Evolutionary conservation across 257 asterid species (phyloP).

Genomic region (Solanum medicagineum): DNA sequence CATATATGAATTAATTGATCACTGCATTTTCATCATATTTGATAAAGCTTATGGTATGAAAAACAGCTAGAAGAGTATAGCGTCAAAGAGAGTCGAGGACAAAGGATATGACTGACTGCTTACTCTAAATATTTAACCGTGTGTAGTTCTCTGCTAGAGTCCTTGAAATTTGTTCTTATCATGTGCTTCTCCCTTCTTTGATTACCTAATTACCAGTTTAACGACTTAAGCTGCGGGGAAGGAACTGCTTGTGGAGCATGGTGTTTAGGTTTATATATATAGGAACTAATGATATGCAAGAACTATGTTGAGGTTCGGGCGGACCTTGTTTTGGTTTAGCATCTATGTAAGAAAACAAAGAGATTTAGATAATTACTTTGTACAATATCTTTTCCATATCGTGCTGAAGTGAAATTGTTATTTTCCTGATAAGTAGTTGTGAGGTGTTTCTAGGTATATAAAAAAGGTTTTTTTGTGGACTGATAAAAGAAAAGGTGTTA

Average conservation of each 20-base stretch:
- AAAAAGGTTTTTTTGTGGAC: neutral
- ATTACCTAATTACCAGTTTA: neutral
- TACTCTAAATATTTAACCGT: neutral
- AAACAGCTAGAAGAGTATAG: neutral
- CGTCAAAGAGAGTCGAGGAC: neutral
- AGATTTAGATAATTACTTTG: neutral
- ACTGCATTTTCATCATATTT: neutral
- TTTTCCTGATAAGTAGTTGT: neutral
- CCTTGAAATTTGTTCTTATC: neutral
- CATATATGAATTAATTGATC: neutral
- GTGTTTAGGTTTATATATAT: neutral
- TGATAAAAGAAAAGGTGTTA: neutral
- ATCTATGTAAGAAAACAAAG: neutral
- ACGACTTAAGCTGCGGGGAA: neutral
- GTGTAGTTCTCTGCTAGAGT: neutral
- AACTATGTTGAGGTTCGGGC: neutral
- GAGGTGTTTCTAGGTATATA: neutral
- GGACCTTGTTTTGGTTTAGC: neutral
- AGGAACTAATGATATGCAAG: neutral
- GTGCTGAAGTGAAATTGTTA: neutral
- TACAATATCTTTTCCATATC: neutral
- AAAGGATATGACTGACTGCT: neutral
- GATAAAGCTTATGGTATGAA: neutral
- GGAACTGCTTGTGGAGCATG: neutral
- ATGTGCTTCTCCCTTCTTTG: neutral